Base-by-base conservation (phyloP, 2,329 filamentous ascomycete genomes). In the Capronia americana region DNA sequence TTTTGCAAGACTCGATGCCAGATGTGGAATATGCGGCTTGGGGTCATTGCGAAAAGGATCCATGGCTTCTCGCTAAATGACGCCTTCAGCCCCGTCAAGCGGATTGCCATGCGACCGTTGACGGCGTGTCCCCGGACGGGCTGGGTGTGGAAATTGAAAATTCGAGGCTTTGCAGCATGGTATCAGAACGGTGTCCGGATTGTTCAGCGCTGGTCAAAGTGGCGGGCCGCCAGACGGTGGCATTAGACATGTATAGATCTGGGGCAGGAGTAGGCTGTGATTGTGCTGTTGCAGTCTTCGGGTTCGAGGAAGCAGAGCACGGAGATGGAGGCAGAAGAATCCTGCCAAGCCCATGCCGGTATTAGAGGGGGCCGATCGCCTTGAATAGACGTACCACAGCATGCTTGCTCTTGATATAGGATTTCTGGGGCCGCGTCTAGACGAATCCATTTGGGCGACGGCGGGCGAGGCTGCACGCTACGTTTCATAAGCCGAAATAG, bases 391-490 rank as follows among this genome's bases (percentile, higher is more conserved):
- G 6, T 7, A n/a, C 38, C 14, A 44, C 38, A n/a, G 17, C 38
- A 8, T n/a, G 14, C 14, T 51, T 51, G 48, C 10, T 4, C 58
- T 61, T 28, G 20, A 20, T 23, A 59, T 50, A 34, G 58, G 41
- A 32, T 61, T 50, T 28, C 28, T 17, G 58, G 48, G 28, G n/a
- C 46, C 48, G 17, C 38, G 6, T 34, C 24, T 23, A 28, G 58
- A 28, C 57, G 24, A 53, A 26, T 61, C 58, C 58, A 34, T 61
- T 12, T 17, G 32, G 14, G 51, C 20, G 14, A 32, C 23, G 17
- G 26, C 28, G 5, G 10, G 30, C 48, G 48, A 51, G 46, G 58
- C 58, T 61, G 23, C 46, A 28, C 58, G 46, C 58, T 61, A 28
- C 26, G 46, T 61, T 51, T 61, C 58, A 61, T 51, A 30, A 23